These are phyloP conservation scores for Syncephalastrum monosporum DNA, from an alignment of 371 early-diverging fungal genomes.

Conservation along the genomic window DNA sequence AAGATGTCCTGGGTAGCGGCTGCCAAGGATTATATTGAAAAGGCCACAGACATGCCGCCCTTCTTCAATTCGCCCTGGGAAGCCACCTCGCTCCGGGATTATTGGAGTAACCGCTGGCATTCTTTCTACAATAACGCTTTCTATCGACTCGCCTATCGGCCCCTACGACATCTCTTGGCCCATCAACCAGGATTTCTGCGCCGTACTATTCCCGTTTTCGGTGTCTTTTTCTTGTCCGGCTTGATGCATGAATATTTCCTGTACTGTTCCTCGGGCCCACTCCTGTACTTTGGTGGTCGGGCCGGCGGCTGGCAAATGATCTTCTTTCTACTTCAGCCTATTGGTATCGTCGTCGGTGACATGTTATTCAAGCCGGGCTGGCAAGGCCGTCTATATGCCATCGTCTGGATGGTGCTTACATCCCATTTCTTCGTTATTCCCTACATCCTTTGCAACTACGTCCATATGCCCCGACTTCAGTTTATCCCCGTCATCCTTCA, in stretches of 20 bases:
- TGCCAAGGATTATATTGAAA: constrained; percentile 33
- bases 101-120: constrained; percentile 44
- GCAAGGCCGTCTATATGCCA: constrained; percentile 22
- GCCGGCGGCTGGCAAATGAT: constrained; percentile 30
- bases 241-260: constrained; percentile 45
- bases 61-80: constrained; percentile 36
- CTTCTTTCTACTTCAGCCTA: constrained; percentile 31
- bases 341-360: constrained; percentile 32
- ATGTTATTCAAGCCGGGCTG: constrained; percentile 15
- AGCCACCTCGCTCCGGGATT: constrained; percentile 34
- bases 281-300: constrained; percentile 20
- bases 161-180: constrained; percentile 23
- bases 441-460: constrained; percentile 13
- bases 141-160: constrained; percentile 33
- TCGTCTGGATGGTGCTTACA: constrained; percentile 23
- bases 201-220: constrained; percentile 23
- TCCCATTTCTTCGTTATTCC: constrained; percentile 24
- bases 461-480: constrained; percentile 4
- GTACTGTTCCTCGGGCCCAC: constrained; percentile 26
- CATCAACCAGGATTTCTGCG: constrained; percentile 9
- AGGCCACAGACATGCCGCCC: constrained; percentile 29
- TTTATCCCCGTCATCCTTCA: constrained; percentile 4
- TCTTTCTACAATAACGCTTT: constrained; percentile 40
- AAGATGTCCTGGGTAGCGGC: constrained; percentile 15
- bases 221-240: constrained; percentile 41